Percentiles rank a stretch among this genome's conserved stretches.
Conservation (phyloP, 2,329 filamentous ascomycete species). For the Uncinocarpus reesii region DNA sequence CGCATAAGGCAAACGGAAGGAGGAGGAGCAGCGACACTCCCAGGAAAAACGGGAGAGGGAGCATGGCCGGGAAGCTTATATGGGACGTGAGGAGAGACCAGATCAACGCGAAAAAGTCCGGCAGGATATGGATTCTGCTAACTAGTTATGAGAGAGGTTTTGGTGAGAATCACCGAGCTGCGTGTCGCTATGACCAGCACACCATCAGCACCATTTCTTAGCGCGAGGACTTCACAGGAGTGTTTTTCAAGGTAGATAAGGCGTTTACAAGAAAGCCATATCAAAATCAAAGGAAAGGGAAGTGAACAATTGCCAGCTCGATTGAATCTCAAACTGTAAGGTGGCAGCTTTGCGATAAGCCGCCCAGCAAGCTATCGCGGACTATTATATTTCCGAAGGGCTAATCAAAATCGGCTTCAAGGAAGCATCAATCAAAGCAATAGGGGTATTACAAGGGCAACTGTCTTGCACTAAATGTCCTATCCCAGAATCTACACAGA, state of each 20-base stretch:
- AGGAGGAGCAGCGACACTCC: slow-evolving; percentile 28
- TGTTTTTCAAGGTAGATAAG: too few relatives aligned
- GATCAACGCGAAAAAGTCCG: background rate
- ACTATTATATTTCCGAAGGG: slow-evolving; percentile 1
- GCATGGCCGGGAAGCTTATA: slow-evolving; percentile 23
- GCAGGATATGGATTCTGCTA: too few relatives aligned
- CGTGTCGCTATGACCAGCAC: background rate
- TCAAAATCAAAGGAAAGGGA: background rate
- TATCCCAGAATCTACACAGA: too few relatives aligned
- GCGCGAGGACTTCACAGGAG: too few relatives aligned
- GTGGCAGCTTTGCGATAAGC: slow-evolving; percentile 11
- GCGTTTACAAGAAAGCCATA: too few relatives aligned
- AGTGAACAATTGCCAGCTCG: background rate
- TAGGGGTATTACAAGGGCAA: too few relatives aligned
- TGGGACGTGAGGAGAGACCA: background rate
- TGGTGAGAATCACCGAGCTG: background rate
- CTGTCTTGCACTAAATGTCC: too few relatives aligned
- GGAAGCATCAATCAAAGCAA: background rate
- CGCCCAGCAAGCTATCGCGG: slow-evolving; percentile 1
- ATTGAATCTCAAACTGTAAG: slow-evolving; percentile 1
- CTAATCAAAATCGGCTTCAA: background rate
- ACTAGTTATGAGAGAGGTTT: too few relatives aligned
- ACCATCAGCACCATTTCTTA: slow-evolving; percentile 7
- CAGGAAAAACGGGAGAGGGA: slow-evolving; percentile 26
- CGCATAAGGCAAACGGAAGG: slow-evolving; percentile 32